A percentile compares a stretch with the other conserved stretches of the same genome.
Evolutionary conservation across 352 stramenopile species (phyloP).

Genomic region (Phytophthora pistaciae): DNA sequence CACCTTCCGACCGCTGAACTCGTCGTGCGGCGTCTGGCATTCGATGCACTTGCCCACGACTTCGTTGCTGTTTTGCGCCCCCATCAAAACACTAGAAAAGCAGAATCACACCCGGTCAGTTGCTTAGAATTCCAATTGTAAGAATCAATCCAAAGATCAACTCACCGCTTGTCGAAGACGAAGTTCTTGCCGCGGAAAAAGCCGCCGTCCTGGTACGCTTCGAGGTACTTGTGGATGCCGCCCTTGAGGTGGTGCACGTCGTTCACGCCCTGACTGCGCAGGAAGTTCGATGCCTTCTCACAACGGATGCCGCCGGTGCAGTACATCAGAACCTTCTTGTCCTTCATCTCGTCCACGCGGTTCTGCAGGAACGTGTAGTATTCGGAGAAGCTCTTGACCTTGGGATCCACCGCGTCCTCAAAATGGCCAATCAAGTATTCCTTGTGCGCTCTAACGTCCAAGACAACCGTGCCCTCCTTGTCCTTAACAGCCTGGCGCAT

Average conservation of each 20-base stretch:
- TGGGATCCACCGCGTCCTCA: slow-evolving; percentile 64
- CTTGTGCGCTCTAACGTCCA: slow-evolving; percentile 73
- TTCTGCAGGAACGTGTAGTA: slow-evolving; percentile 76
- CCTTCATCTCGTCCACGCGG: slow-evolving; percentile 67
- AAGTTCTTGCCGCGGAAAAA: slow-evolving; percentile 87
- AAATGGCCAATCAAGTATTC: slow-evolving; percentile 82
- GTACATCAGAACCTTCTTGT: slow-evolving; percentile 84
- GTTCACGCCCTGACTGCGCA: slow-evolving; percentile 63
- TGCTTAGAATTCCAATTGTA: not conserved
- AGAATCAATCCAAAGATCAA: slow-evolving; percentile 1
- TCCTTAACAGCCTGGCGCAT: slow-evolving; percentile 53
- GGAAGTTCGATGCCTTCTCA: slow-evolving; percentile 79
- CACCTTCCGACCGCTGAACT: slow-evolving; percentile 74
- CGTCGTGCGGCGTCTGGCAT: slow-evolving; percentile 62
- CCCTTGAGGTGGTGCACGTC: slow-evolving; percentile 77
- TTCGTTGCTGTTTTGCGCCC: slow-evolving; percentile 57
- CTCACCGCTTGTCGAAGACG: slow-evolving; percentile 83
- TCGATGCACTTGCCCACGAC: slow-evolving; percentile 81
- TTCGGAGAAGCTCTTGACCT: slow-evolving; percentile 83
- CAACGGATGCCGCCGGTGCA: slow-evolving; percentile 82
- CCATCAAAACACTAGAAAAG: slow-evolving; percentile 63
- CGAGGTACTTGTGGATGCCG: slow-evolving; percentile 82
- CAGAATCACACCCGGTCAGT: not conserved
- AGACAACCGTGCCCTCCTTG: slow-evolving; percentile 59
- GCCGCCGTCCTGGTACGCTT: slow-evolving; percentile 63